Percentiles rank a stretch among this genome's conserved stretches.
These are phyloP conservation scores for Pholiota microspora DNA, from an alignment of 768 basidiomycete species.

Conservation along the genomic window DNA sequence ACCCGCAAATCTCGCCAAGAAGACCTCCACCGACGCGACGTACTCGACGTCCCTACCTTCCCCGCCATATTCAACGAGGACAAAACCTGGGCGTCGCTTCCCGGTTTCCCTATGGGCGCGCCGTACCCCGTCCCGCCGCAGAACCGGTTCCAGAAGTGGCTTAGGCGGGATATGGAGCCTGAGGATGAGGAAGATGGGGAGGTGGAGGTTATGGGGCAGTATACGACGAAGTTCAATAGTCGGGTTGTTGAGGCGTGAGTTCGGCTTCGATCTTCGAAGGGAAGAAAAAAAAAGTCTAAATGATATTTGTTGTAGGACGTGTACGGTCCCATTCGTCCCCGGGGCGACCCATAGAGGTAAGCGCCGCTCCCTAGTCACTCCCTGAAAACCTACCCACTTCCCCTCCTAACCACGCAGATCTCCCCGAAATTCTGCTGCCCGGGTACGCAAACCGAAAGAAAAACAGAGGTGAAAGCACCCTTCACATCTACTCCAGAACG, in stretches of 20 bases:
- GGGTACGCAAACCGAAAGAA: conserved; percentile 27
- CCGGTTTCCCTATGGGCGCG: conserved; percentile 47
- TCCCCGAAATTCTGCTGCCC: conserved; percentile 40
- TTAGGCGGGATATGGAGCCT: conserved; percentile 23
- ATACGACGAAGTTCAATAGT: conserved; percentile 42
- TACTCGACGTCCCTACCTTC: conserved; percentile 43
- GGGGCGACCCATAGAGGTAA: conserved; percentile 52
- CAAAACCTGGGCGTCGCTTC: conserved; percentile 17
- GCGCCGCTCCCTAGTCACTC: conserved; percentile 9
- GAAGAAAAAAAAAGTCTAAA: background rate
- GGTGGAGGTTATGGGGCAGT: conserved; percentile 50
- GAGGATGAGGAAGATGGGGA: background rate
- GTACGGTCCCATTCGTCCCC: conserved; percentile 50
- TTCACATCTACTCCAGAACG: no score
- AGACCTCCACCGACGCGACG: conserved; percentile 30
- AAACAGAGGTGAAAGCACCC: conserved; percentile 21
- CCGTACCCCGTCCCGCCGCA: conserved; percentile 43
- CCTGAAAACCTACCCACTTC: background rate
- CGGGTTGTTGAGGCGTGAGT: conserved; percentile 53
- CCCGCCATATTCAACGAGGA: conserved; percentile 28
- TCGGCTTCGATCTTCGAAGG: background rate
- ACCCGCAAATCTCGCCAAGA: conserved; percentile 34
- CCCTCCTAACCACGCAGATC: conserved; percentile 30
- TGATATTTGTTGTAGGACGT: conserved; percentile 34
- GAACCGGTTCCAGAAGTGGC: conserved; percentile 40